Evolutionary conservation across 75 land plant genomes (phyloP).

Genomic region (Cryptomeria japonica): DNA sequence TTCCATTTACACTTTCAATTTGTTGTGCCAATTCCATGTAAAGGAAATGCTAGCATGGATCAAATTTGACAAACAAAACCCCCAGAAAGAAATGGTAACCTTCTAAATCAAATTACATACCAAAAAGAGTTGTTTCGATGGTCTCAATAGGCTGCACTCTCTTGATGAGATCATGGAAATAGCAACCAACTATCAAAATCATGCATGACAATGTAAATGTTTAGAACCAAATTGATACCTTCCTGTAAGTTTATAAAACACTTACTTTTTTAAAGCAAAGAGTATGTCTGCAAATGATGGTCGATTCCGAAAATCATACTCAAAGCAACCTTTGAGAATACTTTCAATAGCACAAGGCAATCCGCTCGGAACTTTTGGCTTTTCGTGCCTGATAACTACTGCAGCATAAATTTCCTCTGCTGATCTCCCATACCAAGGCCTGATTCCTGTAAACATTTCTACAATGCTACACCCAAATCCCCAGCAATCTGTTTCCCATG

Average conservation of each 20-base stretch:
- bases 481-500: constrained; percentile 93
- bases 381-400: constrained; percentile 77
- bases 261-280: constrained; percentile 69
- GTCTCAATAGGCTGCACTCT: too few species aligned
- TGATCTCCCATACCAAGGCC: constrained; percentile 73
- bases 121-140: neutral
- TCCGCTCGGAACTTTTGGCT: constrained; percentile 77
- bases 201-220: constrained; percentile 2
- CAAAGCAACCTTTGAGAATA: constrained; percentile 81
- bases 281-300: constrained; percentile 79
- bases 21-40: too few species aligned
- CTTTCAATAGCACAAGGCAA: constrained; percentile 73
- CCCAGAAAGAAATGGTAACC: constrained; percentile 15
- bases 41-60: neutral
- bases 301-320: constrained; percentile 81
- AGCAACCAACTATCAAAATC: constrained; percentile 6
- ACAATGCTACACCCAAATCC: constrained; percentile 90
- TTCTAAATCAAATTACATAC: constrained; percentile 9
- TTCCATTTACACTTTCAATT: too few species aligned
- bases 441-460: constrained; percentile 87
- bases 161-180: constrained; percentile 3
- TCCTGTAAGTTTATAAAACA: constrained; percentile 14
- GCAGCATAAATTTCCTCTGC: constrained; percentile 67
- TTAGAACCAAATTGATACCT: constrained; percentile 14
- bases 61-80: neutral